Percentiles rank a stretch among this genome's conserved stretches.
Evolutionary conservation across 2,329 filamentous ascomycete genomes (phyloP).

Genomic region (Nannizziopsis barbatae): DNA sequence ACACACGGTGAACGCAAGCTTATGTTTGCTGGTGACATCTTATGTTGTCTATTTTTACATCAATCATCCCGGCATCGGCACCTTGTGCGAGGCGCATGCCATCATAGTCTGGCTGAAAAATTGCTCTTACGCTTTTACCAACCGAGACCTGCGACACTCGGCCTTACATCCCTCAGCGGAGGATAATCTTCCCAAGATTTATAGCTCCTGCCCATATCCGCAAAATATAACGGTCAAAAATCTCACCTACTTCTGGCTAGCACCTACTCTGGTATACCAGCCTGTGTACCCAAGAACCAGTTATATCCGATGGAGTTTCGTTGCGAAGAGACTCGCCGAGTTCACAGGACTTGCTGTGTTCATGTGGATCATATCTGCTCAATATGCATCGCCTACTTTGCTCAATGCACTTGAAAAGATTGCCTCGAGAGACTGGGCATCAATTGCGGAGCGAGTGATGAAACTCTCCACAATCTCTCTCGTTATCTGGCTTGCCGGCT

Average conservation of each 20-base stretch:
- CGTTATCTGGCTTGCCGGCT: conserved; percentile 93
- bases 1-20: conserved; percentile 71
- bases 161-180: conserved; percentile 65
- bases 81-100: conserved; percentile 78
- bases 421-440: conserved; percentile 62
- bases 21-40: conserved; percentile 70
- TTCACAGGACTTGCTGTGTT: conserved; percentile 67
- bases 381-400: conserved; percentile 84
- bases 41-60: conserved; percentile 82
- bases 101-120: conserved; percentile 95
- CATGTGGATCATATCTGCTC: conserved; percentile 89
- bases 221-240: conserved; percentile 81
- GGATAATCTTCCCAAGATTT: conserved; percentile 66
- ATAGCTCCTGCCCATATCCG: conserved; percentile 75
- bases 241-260: conserved; percentile 94
- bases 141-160: conserved; percentile 85
- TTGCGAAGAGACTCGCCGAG: conserved; percentile 70
- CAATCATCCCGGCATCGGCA: conserved; percentile 87
- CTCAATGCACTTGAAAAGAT: conserved; percentile 86
- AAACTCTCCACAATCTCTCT: conserved; percentile 93
- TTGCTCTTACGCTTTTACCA: conserved; percentile 91
- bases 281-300: conserved; percentile 83
- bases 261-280: conserved; percentile 91
- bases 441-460: conserved; percentile 79
- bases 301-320: conserved; percentile 75